These are phyloP conservation scores for Penicillium sumatraense DNA, from an alignment of 2,329 filamentous ascomycete species.

Conservation along the genomic window DNA sequence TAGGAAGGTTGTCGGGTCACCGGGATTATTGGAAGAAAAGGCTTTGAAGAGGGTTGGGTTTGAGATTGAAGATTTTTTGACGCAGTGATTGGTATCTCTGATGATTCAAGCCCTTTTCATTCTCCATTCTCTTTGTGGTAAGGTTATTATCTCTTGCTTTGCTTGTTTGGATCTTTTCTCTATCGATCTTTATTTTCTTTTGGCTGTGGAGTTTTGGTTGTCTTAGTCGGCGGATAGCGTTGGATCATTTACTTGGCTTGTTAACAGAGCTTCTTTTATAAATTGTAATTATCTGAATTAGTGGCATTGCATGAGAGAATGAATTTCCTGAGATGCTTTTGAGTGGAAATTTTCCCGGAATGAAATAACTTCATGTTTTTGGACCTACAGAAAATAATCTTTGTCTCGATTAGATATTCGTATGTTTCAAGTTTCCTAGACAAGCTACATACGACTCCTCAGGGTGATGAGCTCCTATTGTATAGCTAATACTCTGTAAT, in stretches of 20 bases:
- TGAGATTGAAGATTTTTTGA: constrained; percentile 77
- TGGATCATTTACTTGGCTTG: background rate
- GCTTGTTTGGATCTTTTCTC: no score
- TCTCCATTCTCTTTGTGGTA: constrained; percentile 1
- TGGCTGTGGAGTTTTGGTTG: background rate
- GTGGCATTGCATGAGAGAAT: background rate
- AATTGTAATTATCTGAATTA: constrained; percentile 1
- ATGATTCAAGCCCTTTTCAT: constrained; percentile 1
- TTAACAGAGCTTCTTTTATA: background rate
- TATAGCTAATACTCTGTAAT: no score
- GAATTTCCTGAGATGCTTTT: background rate
- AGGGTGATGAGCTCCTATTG: no score
- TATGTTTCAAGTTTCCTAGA: no score
- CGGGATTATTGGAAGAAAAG: constrained; percentile 64
- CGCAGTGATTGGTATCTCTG: no score
- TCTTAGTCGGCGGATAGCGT: background rate
- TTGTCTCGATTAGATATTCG: no score
- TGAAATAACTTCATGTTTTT: no score
- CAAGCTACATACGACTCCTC: no score
- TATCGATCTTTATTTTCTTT: no score
- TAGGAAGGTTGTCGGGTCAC: constrained; percentile 44
- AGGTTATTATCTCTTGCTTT: no score
- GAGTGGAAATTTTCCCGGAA: no score
- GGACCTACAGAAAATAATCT: no score
- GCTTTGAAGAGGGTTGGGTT: constrained; percentile 78